Conservation (phyloP, 768 basidiomycete species). For the Bullera alba region DNA sequence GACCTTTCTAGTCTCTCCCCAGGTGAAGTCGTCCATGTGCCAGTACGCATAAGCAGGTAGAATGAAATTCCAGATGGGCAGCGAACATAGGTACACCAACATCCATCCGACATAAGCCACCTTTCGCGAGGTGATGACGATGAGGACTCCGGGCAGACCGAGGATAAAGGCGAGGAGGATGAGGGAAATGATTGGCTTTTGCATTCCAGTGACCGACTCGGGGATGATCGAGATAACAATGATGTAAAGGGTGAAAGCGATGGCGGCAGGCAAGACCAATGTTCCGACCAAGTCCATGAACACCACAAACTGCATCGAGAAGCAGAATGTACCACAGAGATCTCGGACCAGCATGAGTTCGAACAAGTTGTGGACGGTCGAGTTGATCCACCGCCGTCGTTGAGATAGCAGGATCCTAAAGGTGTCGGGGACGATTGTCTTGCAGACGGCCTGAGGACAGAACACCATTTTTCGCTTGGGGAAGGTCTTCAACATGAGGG, state of each 20-base stretch:
- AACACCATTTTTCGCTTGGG: conserved; percentile 99
- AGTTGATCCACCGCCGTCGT: conserved; percentile 99
- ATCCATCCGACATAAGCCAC: conserved; percentile 95
- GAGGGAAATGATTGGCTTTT: conserved; percentile 73
- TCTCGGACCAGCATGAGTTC: conserved; percentile 91
- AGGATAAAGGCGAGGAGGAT: conserved; percentile 88
- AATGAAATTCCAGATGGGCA: conserved; percentile 96
- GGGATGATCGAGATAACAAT: conserved; percentile 83
- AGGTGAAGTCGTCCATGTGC: conserved; percentile 87
- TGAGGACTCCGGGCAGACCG: conserved; percentile 89
- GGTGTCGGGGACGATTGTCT: conserved; percentile 95
- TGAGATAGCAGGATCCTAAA: conserved; percentile 90
- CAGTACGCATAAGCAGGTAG: conserved; percentile 95
- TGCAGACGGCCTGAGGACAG: conserved; percentile 97
- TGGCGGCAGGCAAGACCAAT: conserved; percentile 91
- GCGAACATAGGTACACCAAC: conserved; percentile 81
- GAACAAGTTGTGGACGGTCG: conserved; percentile 94
- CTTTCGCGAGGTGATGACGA: conserved; percentile 92
- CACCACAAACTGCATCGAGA: conserved; percentile 99
- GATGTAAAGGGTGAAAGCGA: conserved; percentile 91
- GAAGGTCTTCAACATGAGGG: conserved; percentile 97
- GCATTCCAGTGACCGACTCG: conserved; percentile 49
- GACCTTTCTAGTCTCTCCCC: conserved; percentile 78
- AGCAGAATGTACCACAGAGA: conserved; percentile 99
- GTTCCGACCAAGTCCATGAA: conserved; percentile 98